Percentiles rank a stretch among this genome's conserved stretches.
Evolutionary conservation across 805 yeast species (phyloP).

Genomic region (Teunomyces aglyptinius): DNA sequence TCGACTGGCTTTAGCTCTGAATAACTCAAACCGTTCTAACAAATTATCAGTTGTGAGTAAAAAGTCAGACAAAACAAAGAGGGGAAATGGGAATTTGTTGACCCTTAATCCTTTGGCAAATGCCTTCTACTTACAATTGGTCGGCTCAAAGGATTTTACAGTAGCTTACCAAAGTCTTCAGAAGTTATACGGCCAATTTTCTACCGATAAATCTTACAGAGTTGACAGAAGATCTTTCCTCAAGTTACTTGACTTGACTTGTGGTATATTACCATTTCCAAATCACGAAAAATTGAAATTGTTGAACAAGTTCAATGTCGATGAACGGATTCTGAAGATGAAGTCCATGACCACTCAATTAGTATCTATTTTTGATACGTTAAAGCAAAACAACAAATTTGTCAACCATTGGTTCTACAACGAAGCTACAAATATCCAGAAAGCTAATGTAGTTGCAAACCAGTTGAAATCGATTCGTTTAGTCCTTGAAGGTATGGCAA

Average conservation of each 20-base stretch:
- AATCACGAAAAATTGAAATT: slow-evolving; percentile 39
- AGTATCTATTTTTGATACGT: slow-evolving; percentile 34
- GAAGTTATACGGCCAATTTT: slow-evolving; percentile 28
- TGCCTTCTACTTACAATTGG: slow-evolving; percentile 54
- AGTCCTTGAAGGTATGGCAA: slow-evolving; percentile 47
- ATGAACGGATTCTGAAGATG: slow-evolving; percentile 33
- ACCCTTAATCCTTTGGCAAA: slow-evolving; percentile 60
- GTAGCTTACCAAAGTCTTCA: slow-evolving; percentile 44
- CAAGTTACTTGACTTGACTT: slow-evolving; percentile 40
- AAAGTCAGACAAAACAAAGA: not conserved
- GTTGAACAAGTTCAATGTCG: slow-evolving; percentile 31
- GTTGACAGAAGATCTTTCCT: slow-evolving; percentile 12
- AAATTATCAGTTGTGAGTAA: not conserved
- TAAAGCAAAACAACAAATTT: slow-evolving; percentile 30
- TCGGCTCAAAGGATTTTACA: slow-evolving; percentile 45
- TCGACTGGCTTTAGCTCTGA: slow-evolving; percentile 26
- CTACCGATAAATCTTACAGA: slow-evolving; percentile 8
- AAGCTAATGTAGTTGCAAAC: slow-evolving; percentile 53
- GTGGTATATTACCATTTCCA: slow-evolving; percentile 53
- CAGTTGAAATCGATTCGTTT: slow-evolving; percentile 52
- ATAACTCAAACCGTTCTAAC: slow-evolving; percentile 10
- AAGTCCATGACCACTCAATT: slow-evolving; percentile 32
- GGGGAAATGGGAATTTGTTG: slow-evolving; percentile 31
- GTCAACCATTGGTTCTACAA: slow-evolving; percentile 46
- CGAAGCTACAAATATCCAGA: slow-evolving; percentile 51